Evolutionary conservation across 1,139 yeast species (phyloP).

Genomic region (Pichia sp.): DNA sequence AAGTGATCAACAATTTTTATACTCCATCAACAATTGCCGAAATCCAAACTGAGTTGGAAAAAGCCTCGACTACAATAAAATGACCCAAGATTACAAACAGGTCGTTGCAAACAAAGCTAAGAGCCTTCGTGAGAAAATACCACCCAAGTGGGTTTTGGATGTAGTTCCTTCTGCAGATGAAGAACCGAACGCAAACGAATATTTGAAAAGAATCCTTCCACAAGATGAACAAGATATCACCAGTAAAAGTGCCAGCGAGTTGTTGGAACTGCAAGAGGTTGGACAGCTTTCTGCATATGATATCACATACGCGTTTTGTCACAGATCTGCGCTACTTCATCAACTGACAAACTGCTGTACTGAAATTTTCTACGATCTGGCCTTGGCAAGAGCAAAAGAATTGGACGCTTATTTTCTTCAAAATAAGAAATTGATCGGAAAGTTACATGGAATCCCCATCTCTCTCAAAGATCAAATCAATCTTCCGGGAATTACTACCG

Average conservation of each 20-base stretch:
- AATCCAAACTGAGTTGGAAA: too few species aligned
- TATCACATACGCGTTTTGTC: constrained; percentile 49
- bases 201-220: constrained; percentile 33
- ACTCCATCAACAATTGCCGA: too few species aligned
- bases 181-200: constrained; percentile 22
- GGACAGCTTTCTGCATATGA: constrained; percentile 43
- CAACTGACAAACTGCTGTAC: constrained; percentile 48
- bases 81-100: constrained; percentile 20
- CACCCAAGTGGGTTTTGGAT: constrained; percentile 30
- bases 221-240: constrained; percentile 27
- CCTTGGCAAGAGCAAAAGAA: constrained; percentile 41
- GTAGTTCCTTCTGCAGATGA: constrained; percentile 29
- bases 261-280: constrained; percentile 15
- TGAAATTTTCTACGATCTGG: constrained; percentile 40
- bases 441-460: constrained; percentile 67
- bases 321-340: constrained; percentile 56
- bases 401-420: constrained; percentile 40
- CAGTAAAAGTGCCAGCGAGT: constrained; percentile 13
- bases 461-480: constrained; percentile 54
- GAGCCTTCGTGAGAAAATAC: constrained; percentile 26
- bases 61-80: neutral
- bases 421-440: constrained; percentile 43
- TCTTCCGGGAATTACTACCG: constrained; percentile 43
- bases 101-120: constrained; percentile 26
- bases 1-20: too few species aligned